Conservation (phyloP, 1,284 basidiomycete genomes). For the Heliocybe sulcata region DNA sequence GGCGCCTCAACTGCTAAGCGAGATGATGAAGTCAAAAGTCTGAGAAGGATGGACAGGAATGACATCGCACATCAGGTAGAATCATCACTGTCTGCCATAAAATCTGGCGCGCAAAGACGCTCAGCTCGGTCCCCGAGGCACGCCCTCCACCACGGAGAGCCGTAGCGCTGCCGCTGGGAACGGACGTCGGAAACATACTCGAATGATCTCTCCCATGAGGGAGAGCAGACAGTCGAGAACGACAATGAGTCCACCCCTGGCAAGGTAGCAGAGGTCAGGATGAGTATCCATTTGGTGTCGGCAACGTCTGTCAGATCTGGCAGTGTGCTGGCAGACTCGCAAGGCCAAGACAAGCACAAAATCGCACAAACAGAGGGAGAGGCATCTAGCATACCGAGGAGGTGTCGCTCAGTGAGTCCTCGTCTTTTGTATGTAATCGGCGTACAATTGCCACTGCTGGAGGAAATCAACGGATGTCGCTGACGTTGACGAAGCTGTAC, state of each 20-base stretch:
- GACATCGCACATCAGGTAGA: neutral
- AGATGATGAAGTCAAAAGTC: conserved; percentile 4
- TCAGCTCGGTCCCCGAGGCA: neutral
- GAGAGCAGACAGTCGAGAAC: neutral
- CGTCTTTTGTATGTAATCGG: too few relatives aligned
- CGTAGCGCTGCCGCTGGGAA: neutral
- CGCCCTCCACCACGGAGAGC: neutral
- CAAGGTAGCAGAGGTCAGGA: conserved; percentile 16
- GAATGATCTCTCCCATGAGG: neutral
- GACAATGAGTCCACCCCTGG: conserved; percentile 7
- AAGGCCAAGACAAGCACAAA: conserved; percentile 39
- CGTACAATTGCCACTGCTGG: too few relatives aligned
- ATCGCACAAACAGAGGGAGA: conserved; percentile 36
- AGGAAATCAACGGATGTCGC: too few relatives aligned
- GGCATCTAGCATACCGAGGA: conserved; percentile 39
- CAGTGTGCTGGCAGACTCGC: conserved; percentile 45
- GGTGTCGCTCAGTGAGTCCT: conserved; percentile 31
- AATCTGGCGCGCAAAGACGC: neutral
- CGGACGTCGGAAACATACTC: conserved; percentile 1
- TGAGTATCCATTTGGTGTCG: conserved; percentile 8
- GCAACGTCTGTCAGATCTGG: conserved; percentile 23
- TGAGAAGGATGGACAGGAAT: conserved; percentile 3
- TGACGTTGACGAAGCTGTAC: too few relatives aligned
- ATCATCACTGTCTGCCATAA: neutral
- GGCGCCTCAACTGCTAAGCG: conserved; percentile 11